Evolutionary conservation across 1,284 basidiomycete genomes (phyloP), one percentile per base, ranked within the genome.

Genomic region (Microstroma glucosiphilum): DNA sequence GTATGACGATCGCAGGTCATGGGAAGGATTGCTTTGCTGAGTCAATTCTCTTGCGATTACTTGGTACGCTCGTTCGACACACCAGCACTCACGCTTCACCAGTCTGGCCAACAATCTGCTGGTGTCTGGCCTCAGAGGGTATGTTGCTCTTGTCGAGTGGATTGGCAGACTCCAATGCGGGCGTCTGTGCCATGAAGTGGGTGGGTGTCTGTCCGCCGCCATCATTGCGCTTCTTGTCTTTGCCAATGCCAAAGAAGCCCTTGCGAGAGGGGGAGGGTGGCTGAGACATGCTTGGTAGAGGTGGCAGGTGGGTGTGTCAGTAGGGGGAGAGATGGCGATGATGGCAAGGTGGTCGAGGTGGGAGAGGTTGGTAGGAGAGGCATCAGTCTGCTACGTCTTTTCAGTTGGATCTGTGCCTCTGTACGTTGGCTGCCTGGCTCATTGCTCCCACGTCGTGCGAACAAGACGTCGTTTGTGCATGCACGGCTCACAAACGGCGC

Each of bases 91-190:
- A 54, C 51, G 21, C 51, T 13, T 54, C 51, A 23, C 51, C 51
- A 25, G 51, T 54, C 30, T 57, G 37, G 57, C 75, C 75, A 12
- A 77, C 75, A 54, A 77, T 76, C 30, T 75, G 70, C 63, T 77
- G 75, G 54, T 75, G 68, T 25, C 75, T 67, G 7, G 75, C 75
- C 63, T 76, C 74, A 8, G 68, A 25, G 17, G 73, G 74, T 17
- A 76, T 61, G 21, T 63, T 57, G 3, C 60, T 19, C 58, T 76
- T 76, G 59, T 77, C 75, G 26, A 77, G 63, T 17, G 74, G 75
- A 63, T 77, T 77, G 54, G 65, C 62, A 2, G 69, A 70, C 63
- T 77, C 75, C 46, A 77, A 64, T 37, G 71, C 68, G 48, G 75
- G 75, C 1, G 75, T 77, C 59, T 77, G 75, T 7, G 74, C 70